Evolutionary conservation across 2,329 filamentous ascomycete species (phyloP).

Genomic region (Ascochyta rabiei): DNA sequence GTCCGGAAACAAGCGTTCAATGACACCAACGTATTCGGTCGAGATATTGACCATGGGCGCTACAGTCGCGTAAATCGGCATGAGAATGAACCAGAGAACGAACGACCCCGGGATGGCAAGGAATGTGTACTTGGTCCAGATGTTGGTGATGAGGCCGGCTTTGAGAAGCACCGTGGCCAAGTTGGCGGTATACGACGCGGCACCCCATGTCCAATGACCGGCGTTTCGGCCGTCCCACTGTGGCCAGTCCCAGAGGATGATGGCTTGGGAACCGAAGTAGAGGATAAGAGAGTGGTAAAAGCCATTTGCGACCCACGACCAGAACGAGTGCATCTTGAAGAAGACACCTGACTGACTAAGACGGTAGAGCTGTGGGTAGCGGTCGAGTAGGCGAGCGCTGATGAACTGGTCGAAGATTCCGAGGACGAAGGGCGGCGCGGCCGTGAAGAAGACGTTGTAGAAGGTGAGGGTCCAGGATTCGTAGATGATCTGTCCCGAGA

Average conservation of each 20-base stretch:
- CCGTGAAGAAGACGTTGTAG: conserved; percentile 98
- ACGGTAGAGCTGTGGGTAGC: conserved; percentile 94
- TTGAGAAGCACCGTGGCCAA: conserved; percentile 93
- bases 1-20: conserved; percentile 78
- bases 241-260: conserved; percentile 82
- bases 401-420: conserved; percentile 98
- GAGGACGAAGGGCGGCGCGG: conserved; percentile 88
- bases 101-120: conserved; percentile 94
- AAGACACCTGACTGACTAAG: conserved; percentile 92
- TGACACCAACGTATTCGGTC: conserved; percentile 81
- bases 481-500: conserved; percentile 97
- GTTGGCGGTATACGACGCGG: conserved; percentile 91
- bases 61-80: conserved; percentile 84
- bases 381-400: conserved; percentile 87
- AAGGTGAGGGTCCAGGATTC: conserved; percentile 99
- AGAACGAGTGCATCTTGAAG: conserved; percentile 91
- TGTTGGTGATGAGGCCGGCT: conserved; percentile 90
- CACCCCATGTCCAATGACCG: conserved; percentile 98
- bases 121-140: conserved; percentile 98
- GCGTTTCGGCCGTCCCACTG: conserved; percentile 79
- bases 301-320: conserved; percentile 89
- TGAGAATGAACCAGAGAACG: conserved; percentile 86
- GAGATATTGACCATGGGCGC: conserved; percentile 84
- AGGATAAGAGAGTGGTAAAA: conserved; percentile 94
- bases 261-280: conserved; percentile 82